Evolutionary conservation across 257 asterid species (phyloP), one percentile per base, ranked within the genome.

Genomic region (Solanum stenotomum): DNA sequence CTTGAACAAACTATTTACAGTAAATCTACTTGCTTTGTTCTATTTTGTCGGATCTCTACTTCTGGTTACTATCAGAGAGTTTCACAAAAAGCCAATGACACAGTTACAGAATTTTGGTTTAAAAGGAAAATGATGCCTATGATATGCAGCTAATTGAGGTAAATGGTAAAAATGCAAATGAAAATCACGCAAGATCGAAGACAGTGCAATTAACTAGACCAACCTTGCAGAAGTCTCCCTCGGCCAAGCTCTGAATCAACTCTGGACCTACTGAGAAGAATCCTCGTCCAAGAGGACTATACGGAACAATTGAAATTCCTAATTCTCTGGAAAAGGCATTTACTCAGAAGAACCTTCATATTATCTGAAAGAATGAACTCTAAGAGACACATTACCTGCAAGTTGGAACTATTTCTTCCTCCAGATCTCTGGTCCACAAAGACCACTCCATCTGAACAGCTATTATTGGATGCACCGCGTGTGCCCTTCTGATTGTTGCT

Each of bases 211-310:
- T 20, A 74, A 20, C 29, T 74, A 1, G 5, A 74, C 88, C 38
- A 85, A 91, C 92, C 92, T 89, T 90, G 29, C 91, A 88, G 7
- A 16, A 15, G 87, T 91, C 92, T 1, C 84, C 87, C 31, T 90
- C 92, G 0, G 89, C 6, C 61, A 91, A 87, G 75, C 89, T 90
- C 29, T 91, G 88, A 10, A 88, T 2, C 83, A 90, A 18, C 40
- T 90, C 72, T 22, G 90, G 85, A 10, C 92, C 93, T 10, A 11
- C 42, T 29, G 91, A 84, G 83, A 91, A 86, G 88, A 91, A 91
- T 6, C 92, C 92, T 49, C 90, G 87, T 14, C 92, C 92, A 1
- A 90, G 90, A 84, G 93, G 93, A 89, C 93, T 91, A 87, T 90
- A 90, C 25, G 91, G 88, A 5, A 91, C 92, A 44, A 90, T 90